phyloP scores from a whole-genome alignment of 2,329 filamentous ascomycete species.

The Lasiodiplodia sp. region DNA sequence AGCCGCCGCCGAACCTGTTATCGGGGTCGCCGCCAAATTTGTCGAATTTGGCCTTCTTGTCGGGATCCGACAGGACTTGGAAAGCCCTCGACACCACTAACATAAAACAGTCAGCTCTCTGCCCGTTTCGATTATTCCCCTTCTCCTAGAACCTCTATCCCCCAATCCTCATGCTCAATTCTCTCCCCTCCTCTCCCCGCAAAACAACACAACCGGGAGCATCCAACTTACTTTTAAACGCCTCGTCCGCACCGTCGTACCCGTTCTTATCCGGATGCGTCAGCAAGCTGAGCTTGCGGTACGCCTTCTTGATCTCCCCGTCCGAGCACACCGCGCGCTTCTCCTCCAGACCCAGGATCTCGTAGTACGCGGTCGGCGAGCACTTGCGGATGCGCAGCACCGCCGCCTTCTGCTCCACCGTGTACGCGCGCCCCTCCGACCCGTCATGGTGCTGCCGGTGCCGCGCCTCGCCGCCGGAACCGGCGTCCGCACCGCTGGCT shows the following conservation, averaged over 20 bases:
- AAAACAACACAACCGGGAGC: not conserved
- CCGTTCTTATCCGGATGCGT: slow-evolving; percentile 99
- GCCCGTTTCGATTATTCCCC: not conserved
- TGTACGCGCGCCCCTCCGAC: slow-evolving; percentile 79
- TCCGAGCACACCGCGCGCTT: slow-evolving; percentile 73
- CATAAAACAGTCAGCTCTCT: not conserved
- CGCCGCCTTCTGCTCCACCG: slow-evolving; percentile 87
- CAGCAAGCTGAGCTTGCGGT: slow-evolving; percentile 89
- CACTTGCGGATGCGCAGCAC: slow-evolving; percentile 89
- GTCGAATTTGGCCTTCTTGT: slow-evolving; percentile 91
- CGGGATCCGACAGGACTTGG: slow-evolving; percentile 88
- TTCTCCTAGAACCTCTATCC: not conserved
- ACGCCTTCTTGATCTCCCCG: slow-evolving; percentile 94
- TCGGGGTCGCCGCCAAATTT: slow-evolving; percentile 92
- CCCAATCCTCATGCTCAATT: not conserved
- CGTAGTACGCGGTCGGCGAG: slow-evolving; percentile 87
- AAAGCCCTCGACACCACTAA: slow-evolving; percentile 90
- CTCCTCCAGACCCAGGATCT: slow-evolving; percentile 80
- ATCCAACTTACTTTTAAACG: slow-evolving; percentile 78
- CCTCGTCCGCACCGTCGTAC: slow-evolving; percentile 92
- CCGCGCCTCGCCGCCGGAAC: slow-evolving; percentile 46
- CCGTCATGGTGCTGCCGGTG: slow-evolving; percentile 76
- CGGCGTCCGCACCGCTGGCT: slow-evolving; percentile 52
- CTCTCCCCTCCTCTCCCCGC: not conserved
- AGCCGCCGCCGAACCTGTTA: slow-evolving; percentile 75